Evolutionary conservation across 1,139 yeast genomes (phyloP).

Genomic region (Arxiozyma slooffiae): DNA sequence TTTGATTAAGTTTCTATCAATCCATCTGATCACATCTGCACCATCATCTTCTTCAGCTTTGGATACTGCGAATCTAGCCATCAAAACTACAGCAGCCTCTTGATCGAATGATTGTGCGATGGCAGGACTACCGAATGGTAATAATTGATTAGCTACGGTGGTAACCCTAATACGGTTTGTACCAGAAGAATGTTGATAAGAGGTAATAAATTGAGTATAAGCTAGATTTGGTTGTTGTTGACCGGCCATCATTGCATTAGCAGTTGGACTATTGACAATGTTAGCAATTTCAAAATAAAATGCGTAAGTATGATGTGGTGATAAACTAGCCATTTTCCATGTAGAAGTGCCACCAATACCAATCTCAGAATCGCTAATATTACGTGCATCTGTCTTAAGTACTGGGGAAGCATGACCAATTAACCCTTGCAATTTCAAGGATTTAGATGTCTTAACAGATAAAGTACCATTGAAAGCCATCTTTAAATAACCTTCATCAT

Average conservation of each 20-base stretch:
- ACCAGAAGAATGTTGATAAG: conserved; percentile 72
- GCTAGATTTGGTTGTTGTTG: conserved; percentile 27
- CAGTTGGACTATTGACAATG: conserved; percentile 33
- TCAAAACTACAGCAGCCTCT: conserved; percentile 95
- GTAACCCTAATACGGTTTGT: conserved; percentile 85
- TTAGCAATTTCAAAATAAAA: conserved; percentile 77
- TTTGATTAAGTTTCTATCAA: conserved; percentile 76
- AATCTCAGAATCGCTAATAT: conserved; percentile 84
- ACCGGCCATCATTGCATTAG: conserved; percentile 16
- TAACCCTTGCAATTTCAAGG: conserved; percentile 81
- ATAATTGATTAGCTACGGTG: conserved; percentile 63
- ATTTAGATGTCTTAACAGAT: conserved; percentile 82
- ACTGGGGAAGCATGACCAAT: conserved; percentile 88
- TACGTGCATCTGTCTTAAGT: conserved; percentile 46
- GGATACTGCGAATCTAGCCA: conserved; percentile 88
- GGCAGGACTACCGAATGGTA: conserved; percentile 41
- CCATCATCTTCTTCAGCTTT: conserved; percentile 75
- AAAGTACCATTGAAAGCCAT: conserved; percentile 84
- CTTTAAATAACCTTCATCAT: conserved; percentile 69
- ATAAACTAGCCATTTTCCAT: conserved; percentile 73
- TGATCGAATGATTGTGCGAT: conserved; percentile 77
- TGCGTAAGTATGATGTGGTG: conserved; percentile 82
- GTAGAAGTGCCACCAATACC: conserved; percentile 89
- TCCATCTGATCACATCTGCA: conserved; percentile 70
- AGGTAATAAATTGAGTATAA: conserved; percentile 56